A percentile compares a stretch with the other conserved stretches of the same genome.
Evolutionary conservation across 129 eudicot genomes (phyloP).

Genomic region (Artemisia tridentata): DNA sequence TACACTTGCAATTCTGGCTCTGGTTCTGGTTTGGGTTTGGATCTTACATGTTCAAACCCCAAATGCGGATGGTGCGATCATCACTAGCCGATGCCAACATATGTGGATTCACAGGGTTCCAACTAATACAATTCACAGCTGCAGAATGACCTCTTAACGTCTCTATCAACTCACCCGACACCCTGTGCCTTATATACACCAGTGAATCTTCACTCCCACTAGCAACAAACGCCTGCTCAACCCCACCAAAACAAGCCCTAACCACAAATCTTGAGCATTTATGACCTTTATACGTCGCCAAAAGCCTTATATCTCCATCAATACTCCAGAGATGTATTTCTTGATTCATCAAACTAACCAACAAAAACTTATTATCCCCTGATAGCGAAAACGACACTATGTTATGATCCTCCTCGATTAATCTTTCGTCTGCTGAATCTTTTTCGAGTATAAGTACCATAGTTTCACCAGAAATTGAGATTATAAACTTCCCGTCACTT

Average conservation of each 20-base stretch:
- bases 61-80: slow-evolving; percentile 75
- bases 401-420: slow-evolving; percentile 63
- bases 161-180: slow-evolving; percentile 61
- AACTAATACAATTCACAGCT: slow-evolving; percentile 85
- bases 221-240: slow-evolving; percentile 79
- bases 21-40: slow-evolving; percentile 2
- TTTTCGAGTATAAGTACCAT: slow-evolving; percentile 56
- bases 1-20: neutral
- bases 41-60: slow-evolving; percentile 55
- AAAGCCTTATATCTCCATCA: slow-evolving; percentile 50
- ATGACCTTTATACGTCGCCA: slow-evolving; percentile 83
- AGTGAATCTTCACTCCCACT: slow-evolving; percentile 98
- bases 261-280: slow-evolving; percentile 73
- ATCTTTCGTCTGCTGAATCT: slow-evolving; percentile 67
- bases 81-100: slow-evolving; percentile 97
- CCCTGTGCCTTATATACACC: slow-evolving; percentile 94
- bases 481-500: slow-evolving; percentile 46
- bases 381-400: slow-evolving; percentile 79
- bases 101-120: slow-evolving; percentile 87
- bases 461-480: slow-evolving; percentile 54
- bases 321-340: slow-evolving; percentile 94
- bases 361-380: slow-evolving; percentile 57
- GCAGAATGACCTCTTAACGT: slow-evolving; percentile 79
- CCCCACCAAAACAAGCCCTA: slow-evolving; percentile 93
- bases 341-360: slow-evolving; percentile 66